Conservation (phyloP, 495 filamentous ascomycete genomes). For the Lasiosphaeria miniovina region DNA sequence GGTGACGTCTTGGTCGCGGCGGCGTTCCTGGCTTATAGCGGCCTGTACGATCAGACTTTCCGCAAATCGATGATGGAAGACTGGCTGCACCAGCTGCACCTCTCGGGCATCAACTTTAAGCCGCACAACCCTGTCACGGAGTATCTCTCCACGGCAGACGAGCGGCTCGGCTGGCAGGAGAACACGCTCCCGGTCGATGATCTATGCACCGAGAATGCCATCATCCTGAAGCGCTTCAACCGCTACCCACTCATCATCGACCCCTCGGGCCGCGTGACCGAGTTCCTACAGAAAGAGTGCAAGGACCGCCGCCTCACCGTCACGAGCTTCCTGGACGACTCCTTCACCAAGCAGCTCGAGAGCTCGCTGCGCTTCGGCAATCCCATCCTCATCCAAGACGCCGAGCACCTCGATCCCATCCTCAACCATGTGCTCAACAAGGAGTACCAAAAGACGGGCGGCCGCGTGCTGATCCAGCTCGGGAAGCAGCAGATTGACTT, state of each 20-base stretch:
- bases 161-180: constrained; percentile 89
- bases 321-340: constrained; percentile 96
- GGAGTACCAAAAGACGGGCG: constrained; percentile 99
- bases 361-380: constrained; percentile 97
- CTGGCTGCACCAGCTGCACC: constrained; percentile 86
- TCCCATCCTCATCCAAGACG: constrained; percentile 97
- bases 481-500: constrained; percentile 99
- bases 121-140: constrained; percentile 91
- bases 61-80: constrained; percentile 96
- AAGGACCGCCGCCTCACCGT: constrained; percentile 92
- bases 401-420: constrained; percentile 93
- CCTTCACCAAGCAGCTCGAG: constrained; percentile 95
- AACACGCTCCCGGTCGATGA: constrained; percentile 97
- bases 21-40: constrained; percentile 96
- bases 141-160: constrained; percentile 94
- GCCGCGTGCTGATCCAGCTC: constrained; percentile 95
- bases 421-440: constrained; percentile 99
- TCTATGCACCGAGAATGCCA: constrained; percentile 97
- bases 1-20: constrained; percentile 93
- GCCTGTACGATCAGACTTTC: constrained; percentile 97
- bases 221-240: constrained; percentile 96
- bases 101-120: constrained; percentile 91
- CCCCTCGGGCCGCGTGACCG: constrained; percentile 87
- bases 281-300: constrained; percentile 91
- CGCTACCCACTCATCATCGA: constrained; percentile 98